Evolutionary conservation across 176 grass and related monocot genomes (phyloP), one percentile per base, ranked within the genome.

Genomic region (Juncus effusus): DNA sequence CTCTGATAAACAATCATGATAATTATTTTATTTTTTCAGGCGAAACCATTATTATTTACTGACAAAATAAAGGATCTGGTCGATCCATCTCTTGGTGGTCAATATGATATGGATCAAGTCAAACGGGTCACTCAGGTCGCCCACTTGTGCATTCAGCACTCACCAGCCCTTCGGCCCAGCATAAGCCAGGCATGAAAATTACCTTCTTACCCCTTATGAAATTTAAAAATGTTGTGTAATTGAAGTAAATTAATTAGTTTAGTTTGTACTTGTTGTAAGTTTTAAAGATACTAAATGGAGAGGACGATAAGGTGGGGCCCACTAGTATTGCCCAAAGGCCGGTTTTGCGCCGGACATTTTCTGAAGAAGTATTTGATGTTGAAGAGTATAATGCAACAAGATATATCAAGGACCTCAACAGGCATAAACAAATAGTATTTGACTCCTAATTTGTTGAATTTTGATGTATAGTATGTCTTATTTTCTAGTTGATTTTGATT

Each of bases 101-200:
- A 54, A 14, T 91, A 88, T 10, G 77, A 86, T 64, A 44, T 3
- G 1, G 64, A 37, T 59, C 88, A 96, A 77, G 70, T 89, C 42
- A 38, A 14, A 19, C n/a, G 14, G 42, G 73, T 91, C 10, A 73
- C 51, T 5, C 36, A 59, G 10, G 70, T 75, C 0, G 85, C 85
- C 38, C 37, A 65, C 3, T 65, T 87, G 40, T 96, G 87, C 82
- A 54, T 89, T 58, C 59, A 77, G 9, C 54, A 11, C 56, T 88
- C 77, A 2, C 50, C 93, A 0, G 37, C 69, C 11, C 54, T 62
- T 6, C 41, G 93, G 10, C 93, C 93, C 10, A 51, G 12, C 16
- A 96, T 89, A 77, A 89, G 85, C 55, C 55, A 91, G 77, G 87
- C 72, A 85, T 15, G 40, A 63, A 19, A 67, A 4, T 49, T 69